Percentiles rank a stretch among this genome's conserved stretches.
These are phyloP conservation scores for Catunica adiposa DNA, from an alignment of 2,329 filamentous ascomycete species.

Conservation along the genomic window DNA sequence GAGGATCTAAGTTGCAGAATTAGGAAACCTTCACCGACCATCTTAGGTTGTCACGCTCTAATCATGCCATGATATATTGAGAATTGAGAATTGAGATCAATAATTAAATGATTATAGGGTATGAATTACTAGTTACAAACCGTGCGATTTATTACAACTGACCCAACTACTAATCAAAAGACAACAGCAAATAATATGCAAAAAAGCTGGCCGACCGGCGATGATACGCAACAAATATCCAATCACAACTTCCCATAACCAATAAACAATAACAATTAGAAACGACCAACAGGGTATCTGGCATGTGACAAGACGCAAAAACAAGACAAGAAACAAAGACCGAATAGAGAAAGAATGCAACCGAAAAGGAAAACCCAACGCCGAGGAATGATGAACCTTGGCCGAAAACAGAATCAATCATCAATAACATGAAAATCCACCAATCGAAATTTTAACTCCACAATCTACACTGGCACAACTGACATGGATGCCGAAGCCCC, in stretches of 20 bases:
- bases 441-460: background rate
- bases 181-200: background rate
- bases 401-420: background rate
- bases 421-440: background rate
- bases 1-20: slow-evolving; percentile 16
- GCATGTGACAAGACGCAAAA: background rate
- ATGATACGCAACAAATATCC: background rate
- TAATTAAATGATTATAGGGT: too few species aligned
- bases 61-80: background rate
- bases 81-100: too few species aligned
- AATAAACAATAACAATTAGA: background rate
- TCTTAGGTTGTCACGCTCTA: background rate
- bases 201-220: background rate
- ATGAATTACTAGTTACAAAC: background rate
- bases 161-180: background rate
- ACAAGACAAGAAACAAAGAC: background rate
- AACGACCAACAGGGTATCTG: slow-evolving; percentile 4
- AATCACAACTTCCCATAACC: background rate
- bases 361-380: background rate
- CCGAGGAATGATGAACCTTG: background rate
- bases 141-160: too few species aligned
- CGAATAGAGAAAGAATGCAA: background rate
- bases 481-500: slow-evolving; percentile 9
- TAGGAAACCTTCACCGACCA: slow-evolving; percentile 15
- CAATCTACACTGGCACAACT: background rate